phyloP scores from a whole-genome alignment of 1,284 basidiomycete genomes.

The Cutaneotrichosporon sp. region DNA sequence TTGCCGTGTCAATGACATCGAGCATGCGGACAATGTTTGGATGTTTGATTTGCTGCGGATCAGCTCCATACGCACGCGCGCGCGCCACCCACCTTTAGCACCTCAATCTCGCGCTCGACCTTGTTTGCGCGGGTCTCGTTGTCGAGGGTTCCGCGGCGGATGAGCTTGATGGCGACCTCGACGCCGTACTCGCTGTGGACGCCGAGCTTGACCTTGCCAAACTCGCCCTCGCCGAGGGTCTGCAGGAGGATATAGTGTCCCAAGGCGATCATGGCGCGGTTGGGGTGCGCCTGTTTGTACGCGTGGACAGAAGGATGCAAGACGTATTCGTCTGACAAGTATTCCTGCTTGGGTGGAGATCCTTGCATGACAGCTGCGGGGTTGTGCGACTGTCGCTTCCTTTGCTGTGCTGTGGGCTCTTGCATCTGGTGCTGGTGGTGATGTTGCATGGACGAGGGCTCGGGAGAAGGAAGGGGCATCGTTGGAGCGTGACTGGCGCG shows the following conservation, averaged over 20 bases:
- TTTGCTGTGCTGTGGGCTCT: constrained; percentile 6
- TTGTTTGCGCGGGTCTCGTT: constrained; percentile 82
- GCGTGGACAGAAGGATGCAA: constrained; percentile 75
- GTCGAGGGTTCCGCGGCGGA: constrained; percentile 87
- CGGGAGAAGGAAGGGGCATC: constrained; percentile 28
- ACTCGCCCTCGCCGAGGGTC: constrained; percentile 96
- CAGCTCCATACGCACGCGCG: neutral
- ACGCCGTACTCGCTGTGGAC: constrained; percentile 92
- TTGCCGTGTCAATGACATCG: constrained; percentile 99
- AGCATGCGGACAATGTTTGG: constrained; percentile 97
- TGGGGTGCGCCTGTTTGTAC: constrained; percentile 76
- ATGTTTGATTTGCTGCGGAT: constrained; percentile 74
- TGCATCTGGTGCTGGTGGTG: constrained; percentile 18
- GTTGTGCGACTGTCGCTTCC: constrained; percentile 46
- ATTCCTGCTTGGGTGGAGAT: constrained; percentile 38
- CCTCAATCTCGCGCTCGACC: constrained; percentile 96
- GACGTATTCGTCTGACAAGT: constrained; percentile 45
- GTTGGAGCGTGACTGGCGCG: constrained; percentile 24
- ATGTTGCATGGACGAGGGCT: constrained; percentile 23
- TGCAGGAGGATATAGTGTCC: constrained; percentile 92
- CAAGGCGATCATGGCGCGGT: constrained; percentile 81
- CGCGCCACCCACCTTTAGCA: constrained; percentile 70
- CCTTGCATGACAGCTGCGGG: constrained; percentile 28
- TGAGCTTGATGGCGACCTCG: constrained; percentile 98
- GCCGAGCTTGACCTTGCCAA: constrained; percentile 98